A percentile compares a stretch with the other conserved stretches of the same genome.
These are phyloP conservation scores for Cnidoscolus chayamansa DNA, from an alignment of 441 rosid species.

Conservation along the genomic window DNA sequence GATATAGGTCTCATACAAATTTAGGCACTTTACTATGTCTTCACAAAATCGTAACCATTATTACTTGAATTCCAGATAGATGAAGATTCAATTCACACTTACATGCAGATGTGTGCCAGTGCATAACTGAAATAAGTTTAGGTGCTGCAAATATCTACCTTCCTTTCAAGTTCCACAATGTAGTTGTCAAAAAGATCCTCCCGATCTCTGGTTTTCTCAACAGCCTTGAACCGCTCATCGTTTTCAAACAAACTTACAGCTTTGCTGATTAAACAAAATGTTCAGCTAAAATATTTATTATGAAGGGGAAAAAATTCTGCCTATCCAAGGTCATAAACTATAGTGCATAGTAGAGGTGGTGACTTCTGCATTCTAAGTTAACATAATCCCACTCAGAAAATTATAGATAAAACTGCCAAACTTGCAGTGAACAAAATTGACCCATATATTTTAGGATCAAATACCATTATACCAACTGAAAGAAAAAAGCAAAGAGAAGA, in stretches of 20 bases:
- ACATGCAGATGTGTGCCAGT: background rate
- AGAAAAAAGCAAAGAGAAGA: background rate
- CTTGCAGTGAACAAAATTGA: too few species aligned
- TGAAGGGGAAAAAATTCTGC: background rate
- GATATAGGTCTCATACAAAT: background rate
- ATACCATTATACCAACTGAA: background rate
- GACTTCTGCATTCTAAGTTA: background rate
- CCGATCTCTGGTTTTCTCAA: conserved; percentile 81
- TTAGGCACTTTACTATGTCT: background rate
- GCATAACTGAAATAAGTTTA: background rate
- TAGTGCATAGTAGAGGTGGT: conserved; percentile 7
- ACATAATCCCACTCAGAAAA: background rate
- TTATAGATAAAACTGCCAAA: too few species aligned
- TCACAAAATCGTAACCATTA: background rate
- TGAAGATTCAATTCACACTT: background rate
- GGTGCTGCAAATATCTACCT: conserved; percentile 41
- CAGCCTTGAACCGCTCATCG: conserved; percentile 94
- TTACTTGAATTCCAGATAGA: background rate
- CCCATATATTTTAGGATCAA: background rate
- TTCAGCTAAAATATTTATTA: conserved; percentile 26
- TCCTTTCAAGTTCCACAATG: conserved; percentile 85
- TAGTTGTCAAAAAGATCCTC: conserved; percentile 90
- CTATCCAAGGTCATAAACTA: conserved; percentile 15
- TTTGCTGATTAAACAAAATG: conserved; percentile 55
- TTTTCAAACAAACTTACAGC: conserved; percentile 80